Evolutionary conservation across 2,329 filamentous ascomycete species (phyloP).

Genomic region (Alternaria ventricosa): DNA sequence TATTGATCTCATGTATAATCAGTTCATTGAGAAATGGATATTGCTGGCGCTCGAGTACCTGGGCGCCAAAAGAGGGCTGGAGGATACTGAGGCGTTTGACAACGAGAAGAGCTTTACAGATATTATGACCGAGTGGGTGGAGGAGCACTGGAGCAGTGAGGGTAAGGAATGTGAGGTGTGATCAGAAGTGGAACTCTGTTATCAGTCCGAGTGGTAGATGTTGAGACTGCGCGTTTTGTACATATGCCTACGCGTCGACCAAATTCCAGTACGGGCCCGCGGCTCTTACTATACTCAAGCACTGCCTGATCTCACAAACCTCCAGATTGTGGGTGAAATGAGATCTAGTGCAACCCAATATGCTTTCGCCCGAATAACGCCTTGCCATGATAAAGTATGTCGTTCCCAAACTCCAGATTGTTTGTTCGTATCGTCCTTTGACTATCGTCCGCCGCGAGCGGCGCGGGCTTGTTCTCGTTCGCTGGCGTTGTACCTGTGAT

Average conservation of each 20-base stretch:
- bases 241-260: neutral
- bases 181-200: neutral
- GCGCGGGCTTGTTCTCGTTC: conserved; percentile 45
- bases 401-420: conserved; percentile 18
- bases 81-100: conserved; percentile 61
- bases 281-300: neutral
- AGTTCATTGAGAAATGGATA: conserved; percentile 87
- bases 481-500: conserved; percentile 44
- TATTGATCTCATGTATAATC: conserved; percentile 89
- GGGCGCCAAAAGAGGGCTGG: conserved; percentile 57
- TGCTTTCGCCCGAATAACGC: conserved; percentile 20
- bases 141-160: conserved; percentile 57
- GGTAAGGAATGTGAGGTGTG: conserved; percentile 13
- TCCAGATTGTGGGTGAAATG: neutral
- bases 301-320: neutral
- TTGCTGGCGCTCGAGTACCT: conserved; percentile 73
- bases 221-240: neutral
- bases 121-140: conserved; percentile 66
- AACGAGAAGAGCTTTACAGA: conserved; percentile 62
- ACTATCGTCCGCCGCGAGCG: conserved; percentile 30
- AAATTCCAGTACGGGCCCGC: neutral
- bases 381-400: conserved; percentile 25
- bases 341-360: neutral
- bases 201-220: neutral
- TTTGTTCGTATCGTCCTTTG: conserved; percentile 5